Conservation (phyloP, 352 stramenopile species). For the Globisporangium uncinulatum region DNA sequence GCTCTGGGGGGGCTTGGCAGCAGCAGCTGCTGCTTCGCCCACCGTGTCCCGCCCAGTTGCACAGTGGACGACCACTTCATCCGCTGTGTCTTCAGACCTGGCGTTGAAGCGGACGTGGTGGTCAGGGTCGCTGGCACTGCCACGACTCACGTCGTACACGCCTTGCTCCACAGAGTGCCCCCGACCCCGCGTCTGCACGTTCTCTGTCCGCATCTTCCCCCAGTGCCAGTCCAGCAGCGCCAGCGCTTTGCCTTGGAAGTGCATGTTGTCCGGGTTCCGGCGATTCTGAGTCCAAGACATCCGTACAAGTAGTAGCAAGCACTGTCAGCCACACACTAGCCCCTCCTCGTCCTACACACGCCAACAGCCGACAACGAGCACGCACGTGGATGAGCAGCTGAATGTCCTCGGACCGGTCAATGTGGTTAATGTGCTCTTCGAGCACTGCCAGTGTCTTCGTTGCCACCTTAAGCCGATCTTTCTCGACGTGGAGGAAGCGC, state of each 20-base stretch:
- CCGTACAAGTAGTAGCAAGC: too few species aligned
- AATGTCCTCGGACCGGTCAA: slow-evolving; percentile 76
- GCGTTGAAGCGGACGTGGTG: slow-evolving; percentile 9
- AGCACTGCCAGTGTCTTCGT: slow-evolving; percentile 55
- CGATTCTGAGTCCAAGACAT: slow-evolving; percentile 57
- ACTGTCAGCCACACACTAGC: background rate
- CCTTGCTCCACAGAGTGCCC: slow-evolving; percentile 14
- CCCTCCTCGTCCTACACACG: too few species aligned
- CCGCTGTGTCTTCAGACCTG: slow-evolving; percentile 6
- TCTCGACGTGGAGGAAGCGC: slow-evolving; percentile 72
- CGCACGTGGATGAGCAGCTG: slow-evolving; percentile 71
- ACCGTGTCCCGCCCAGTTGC: background rate
- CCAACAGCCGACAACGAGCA: background rate
- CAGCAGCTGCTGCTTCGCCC: background rate
- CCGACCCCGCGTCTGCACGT: slow-evolving; percentile 4
- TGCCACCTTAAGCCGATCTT: slow-evolving; percentile 56
- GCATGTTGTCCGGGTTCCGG: slow-evolving; percentile 80
- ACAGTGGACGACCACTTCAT: slow-evolving; percentile 15
- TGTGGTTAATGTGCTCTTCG: slow-evolving; percentile 46
- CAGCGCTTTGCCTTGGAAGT: slow-evolving; percentile 85
- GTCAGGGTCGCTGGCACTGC: background rate
- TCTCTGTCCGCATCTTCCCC: slow-evolving; percentile 44
- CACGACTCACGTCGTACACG: slow-evolving; percentile 6
- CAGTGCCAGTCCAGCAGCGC: slow-evolving; percentile 84
- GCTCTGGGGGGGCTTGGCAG: slow-evolving; percentile 11